Evolutionary conservation across 148 eudicot species (phyloP), one percentile per base, ranked within the genome.

Genomic region (Rhododendron williamsianum): DNA sequence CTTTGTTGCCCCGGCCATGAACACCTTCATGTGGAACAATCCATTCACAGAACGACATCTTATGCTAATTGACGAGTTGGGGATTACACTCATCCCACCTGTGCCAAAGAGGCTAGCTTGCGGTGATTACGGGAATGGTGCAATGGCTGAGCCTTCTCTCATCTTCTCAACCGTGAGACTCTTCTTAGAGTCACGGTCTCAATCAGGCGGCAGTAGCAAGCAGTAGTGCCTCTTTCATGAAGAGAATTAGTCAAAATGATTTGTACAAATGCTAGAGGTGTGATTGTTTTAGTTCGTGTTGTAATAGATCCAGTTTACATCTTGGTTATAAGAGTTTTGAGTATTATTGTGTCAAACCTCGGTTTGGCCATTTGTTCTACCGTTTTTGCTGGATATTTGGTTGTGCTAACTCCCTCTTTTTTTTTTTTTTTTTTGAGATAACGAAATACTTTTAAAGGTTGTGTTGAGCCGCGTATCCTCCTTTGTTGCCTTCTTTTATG

Each of bases 1-100:
- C 48, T 96, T 94, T 87, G 92, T 95, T 19, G 99, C 99, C 41
- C 98, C 99, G 10, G 98, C 99, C 46, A 95, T 95, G 99, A 96
- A 96, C 89, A 93, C 99, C 56, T 89, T 91, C 88, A 95, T 96
- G 99, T 96, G 98, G 99, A 93, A 90, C 82, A 96, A 96, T 78
- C 96, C 98, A 5, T 96, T 95, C 89, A 95, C 98, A 1, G 98
- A 96, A 88, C 91, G 94, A 73, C 99, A 96, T 89, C 95, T 96
- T 3, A 86, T 94, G 91, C 83, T 86, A 8, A 89, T 94, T 2
- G 96, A 95, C 76, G 99, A 96, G 51, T 94, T 96, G 52, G 99
- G 98, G 10, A 92, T 95, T 78, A 86, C 93, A 33, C 89, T 97
- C 69, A 95, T 97, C 69, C 98, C 98, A 41, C 99, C 98, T 0